Conservation (phyloP, 1,284 basidiomycete species). For the Boletus semigastroideus region DNA sequence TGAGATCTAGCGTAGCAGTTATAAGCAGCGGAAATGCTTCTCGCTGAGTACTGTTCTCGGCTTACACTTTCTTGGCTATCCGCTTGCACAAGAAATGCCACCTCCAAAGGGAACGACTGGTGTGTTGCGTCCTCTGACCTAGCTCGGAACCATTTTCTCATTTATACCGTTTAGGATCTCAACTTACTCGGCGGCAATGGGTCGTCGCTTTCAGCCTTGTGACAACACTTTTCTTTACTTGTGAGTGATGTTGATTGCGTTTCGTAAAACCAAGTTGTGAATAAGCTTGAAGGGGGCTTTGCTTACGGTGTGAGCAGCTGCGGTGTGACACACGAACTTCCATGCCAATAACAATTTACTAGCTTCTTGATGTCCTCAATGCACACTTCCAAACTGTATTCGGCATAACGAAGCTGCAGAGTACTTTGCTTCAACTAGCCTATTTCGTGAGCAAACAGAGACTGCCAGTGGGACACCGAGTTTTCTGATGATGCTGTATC, state of each 20-base stretch:
- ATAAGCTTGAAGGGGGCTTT: conserved; percentile 54
- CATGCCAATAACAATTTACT: conserved; percentile 11
- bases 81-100: conserved; percentile 21
- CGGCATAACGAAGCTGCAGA: conserved; percentile 72
- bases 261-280: neutral
- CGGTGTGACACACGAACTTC: neutral
- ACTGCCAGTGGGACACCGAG: neutral
- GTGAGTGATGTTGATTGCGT: conserved; percentile 40
- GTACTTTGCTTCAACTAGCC: conserved; percentile 81
- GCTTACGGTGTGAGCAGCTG: conserved; percentile 60
- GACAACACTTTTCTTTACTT: conserved; percentile 81
- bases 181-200: conserved; percentile 50
- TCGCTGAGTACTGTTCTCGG: conserved; percentile 3
- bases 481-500: neutral
- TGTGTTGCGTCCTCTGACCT: conserved; percentile 19
- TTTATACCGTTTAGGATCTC: conserved; percentile 36
- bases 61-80: conserved; percentile 2
- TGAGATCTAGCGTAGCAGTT: conserved; percentile 10
- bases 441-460: conserved; percentile 59
- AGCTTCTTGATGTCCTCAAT: conserved; percentile 84
- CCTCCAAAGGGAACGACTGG: conserved; percentile 39
- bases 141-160: neutral
- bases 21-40: conserved; percentile 15
- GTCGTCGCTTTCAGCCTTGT: conserved; percentile 67
- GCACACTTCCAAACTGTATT: conserved; percentile 78